Evolutionary conservation across 2,329 filamentous ascomycete genomes (phyloP).

Genomic region (Talaromyces sp.): DNA sequence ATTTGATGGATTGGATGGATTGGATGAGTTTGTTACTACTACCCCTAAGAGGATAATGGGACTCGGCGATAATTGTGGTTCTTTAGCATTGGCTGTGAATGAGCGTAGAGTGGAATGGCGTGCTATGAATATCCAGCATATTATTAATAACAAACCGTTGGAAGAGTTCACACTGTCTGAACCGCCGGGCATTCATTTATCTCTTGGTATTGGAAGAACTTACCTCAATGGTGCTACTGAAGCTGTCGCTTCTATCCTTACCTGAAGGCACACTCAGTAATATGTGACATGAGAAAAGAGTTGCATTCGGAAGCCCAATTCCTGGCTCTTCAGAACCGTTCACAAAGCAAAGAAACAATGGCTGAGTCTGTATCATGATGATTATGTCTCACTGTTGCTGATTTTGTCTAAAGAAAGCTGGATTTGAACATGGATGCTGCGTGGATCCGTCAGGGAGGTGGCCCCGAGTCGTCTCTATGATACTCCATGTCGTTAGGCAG

Average conservation of each 20-base stretch:
- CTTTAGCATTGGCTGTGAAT: background rate
- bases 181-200: background rate
- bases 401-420: background rate
- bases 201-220: background rate
- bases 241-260: too few species aligned
- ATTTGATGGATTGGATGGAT: background rate
- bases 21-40: background rate
- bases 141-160: background rate
- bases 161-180: background rate
- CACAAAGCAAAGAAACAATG: background rate
- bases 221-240: too few species aligned
- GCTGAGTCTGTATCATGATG: background rate
- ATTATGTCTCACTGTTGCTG: too few species aligned
- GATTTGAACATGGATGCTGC: background rate
- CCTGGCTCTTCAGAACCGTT: too few species aligned
- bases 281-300: too few species aligned
- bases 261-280: too few species aligned
- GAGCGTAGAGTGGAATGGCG: background rate
- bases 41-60: background rate
- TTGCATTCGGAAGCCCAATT: too few species aligned
- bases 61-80: background rate
- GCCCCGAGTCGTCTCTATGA: background rate
- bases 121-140: background rate
- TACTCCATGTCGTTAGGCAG: background rate
- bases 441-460: background rate